Conservation (phyloP, 257 asterid species). For the Salvia miltiorrhiza region DNA sequence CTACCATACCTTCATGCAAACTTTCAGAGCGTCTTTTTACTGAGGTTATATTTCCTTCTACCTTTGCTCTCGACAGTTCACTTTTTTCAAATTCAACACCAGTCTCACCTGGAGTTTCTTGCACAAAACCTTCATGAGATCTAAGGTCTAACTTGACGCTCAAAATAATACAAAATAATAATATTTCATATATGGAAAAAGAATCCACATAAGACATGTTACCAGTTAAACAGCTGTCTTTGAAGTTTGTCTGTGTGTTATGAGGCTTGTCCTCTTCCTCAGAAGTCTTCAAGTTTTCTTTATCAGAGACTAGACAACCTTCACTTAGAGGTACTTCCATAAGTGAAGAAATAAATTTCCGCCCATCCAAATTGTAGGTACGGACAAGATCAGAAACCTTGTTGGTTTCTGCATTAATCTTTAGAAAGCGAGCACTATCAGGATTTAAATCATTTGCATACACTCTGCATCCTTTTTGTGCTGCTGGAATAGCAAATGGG, state of each 20-base stretch:
- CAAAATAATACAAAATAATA: background rate
- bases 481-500: constrained; percentile 95
- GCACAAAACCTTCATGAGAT: constrained; percentile 42
- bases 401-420: constrained; percentile 74
- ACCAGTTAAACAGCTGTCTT: constrained; percentile 40
- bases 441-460: constrained; percentile 95
- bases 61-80: constrained; percentile 30
- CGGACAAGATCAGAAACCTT: constrained; percentile 69
- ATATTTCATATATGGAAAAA: background rate
- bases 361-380: constrained; percentile 80
- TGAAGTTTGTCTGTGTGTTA: constrained; percentile 25
- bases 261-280: constrained; percentile 29
- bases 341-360: constrained; percentile 59
- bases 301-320: constrained; percentile 34
- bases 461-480: constrained; percentile 88
- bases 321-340: constrained; percentile 53
- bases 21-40: constrained; percentile 57
- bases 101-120: constrained; percentile 31
- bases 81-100: constrained; percentile 21
- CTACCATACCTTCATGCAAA: constrained; percentile 46
- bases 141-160: constrained; percentile 18
- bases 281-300: constrained; percentile 23
- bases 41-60: constrained; percentile 30
- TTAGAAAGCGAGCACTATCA: constrained; percentile 71
- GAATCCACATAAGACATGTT: constrained; percentile 1